Evolutionary conservation across 2,329 filamentous ascomycete genomes (phyloP), one percentile per base, ranked within the genome.

Genomic region (Cercospora zeina): DNA sequence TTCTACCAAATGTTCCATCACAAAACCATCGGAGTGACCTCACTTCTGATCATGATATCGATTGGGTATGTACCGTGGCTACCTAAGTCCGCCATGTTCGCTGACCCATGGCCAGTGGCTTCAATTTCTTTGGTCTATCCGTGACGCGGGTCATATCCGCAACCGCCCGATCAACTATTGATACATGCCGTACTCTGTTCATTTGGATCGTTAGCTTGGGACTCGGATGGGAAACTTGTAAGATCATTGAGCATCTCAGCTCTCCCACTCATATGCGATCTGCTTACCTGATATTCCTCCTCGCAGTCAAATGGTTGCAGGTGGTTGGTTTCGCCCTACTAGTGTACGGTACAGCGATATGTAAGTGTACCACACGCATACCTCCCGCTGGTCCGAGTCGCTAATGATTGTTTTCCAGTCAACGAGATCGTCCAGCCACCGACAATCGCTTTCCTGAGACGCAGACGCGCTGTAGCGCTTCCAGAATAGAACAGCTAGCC

Each of bases 121-220:
- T 97, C 85, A 99, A 99, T 79, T 99, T 96, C 81, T 99, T 99
- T 77, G 95, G 95, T 7, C 85, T 99, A 9, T 95, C 90, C 0
- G 93, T 99, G 8, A 99, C 95, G 0, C 87, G 91, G 63, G 87
- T 79, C 65, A 91, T 99, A 68, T 96, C 90, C 66, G 95, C 95
- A 10, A 99, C 95, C 0, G 91, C 93, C 1, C 87, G 95, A 64
- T 96, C 91, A 33, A 97, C 93, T 33, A 97, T 99, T 71, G 95
- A 99, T 76, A 99, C 95, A 0, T 97, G 93, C 81, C 87, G 93
- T 42, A 99, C 95, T 0, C 85, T 99, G 1, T 97, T 99, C 79
- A 97, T 99, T 77, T 99, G 95, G 95, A 84, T 99, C 30, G 90
- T 96, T 13, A 96, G 91, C 16, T 85, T 99, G 4, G 91, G 89